Percentiles rank a stretch among this genome's conserved stretches.
These are phyloP conservation scores for Casaregolazyma suthepensis DNA, from an alignment of 1,139 yeast species.

Conservation along the genomic window DNA sequence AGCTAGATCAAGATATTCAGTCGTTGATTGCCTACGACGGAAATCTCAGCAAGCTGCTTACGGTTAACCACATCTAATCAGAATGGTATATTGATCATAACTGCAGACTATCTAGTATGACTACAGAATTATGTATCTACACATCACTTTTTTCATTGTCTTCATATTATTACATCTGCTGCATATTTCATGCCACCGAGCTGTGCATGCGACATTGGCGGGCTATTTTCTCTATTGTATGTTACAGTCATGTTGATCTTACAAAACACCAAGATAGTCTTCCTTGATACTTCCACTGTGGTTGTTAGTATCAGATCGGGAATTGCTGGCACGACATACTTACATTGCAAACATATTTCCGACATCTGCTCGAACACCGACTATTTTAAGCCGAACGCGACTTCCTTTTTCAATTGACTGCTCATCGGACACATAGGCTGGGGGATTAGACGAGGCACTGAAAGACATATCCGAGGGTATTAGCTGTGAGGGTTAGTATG, in stretches of 20 bases:
- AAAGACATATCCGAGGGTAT: conserved; percentile 92
- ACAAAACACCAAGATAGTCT: conserved; percentile 85
- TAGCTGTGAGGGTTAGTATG: conserved; percentile 33
- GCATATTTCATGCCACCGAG: neutral
- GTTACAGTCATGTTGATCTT: conserved; percentile 8
- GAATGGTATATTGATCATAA: neutral
- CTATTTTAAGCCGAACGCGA: conserved; percentile 87
- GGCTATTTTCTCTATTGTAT: neutral
- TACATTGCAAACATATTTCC: conserved; percentile 90
- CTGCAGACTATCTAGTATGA: neutral
- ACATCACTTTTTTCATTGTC: neutral
- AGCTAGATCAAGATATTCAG: conserved; percentile 7
- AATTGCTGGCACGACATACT: conserved; percentile 15
- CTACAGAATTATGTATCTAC: neutral
- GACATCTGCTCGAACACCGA: conserved; percentile 96
- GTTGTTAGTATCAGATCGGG: neutral
- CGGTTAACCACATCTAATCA: neutral
- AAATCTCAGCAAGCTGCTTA: neutral
- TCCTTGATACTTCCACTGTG: conserved; percentile 83
- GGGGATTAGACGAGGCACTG: conserved; percentile 95
- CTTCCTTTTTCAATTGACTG: conserved; percentile 93
- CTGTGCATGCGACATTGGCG: neutral
- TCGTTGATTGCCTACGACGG: conserved; percentile 6
- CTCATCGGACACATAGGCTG: conserved; percentile 95
- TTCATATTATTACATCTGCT: conserved; percentile 2